Evolutionary conservation across 805 yeast genomes (phyloP), one percentile per base, ranked within the genome.

Genomic region (Kuraishia piskuri): DNA sequence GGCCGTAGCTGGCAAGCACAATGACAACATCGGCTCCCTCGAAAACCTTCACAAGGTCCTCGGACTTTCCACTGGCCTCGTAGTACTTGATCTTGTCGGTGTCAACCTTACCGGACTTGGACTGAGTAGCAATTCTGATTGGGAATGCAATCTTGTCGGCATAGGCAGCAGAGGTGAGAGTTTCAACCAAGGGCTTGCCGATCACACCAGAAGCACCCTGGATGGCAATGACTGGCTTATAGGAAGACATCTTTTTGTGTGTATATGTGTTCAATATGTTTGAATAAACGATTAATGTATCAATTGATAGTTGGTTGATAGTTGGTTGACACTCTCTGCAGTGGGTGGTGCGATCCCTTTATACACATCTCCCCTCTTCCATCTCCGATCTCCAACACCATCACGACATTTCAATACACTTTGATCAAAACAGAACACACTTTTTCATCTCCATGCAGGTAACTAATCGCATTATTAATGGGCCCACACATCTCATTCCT

Each of bases 141-240:
- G 88, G 88, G 45, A 70, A 26, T 9, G 52, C 2, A 10, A 22
- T 10, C 40, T 44, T 37, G 31, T 21, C 22, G 22, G 68, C 61
- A 60, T 80, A 80, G 7, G 65, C 59, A 21, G 74, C 62, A 2
- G 76, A 68, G 19, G 74, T 59, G 49, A 83, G 65, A 7, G 82
- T 80, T 1, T 66, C 68, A 21, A 79, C 54, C 37, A 72, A 64
- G 48, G 81, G 78, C 56, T 68, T 65, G 47, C 84, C 86, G 46
- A 83, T 64, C 56, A 65, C 56, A 24, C 89, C 88, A 56, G 73
- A 68, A 49, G 74, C 58, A 37, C 88, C 87, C 54, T 77, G 60
- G 52, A 83, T 62, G 44, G 86, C 86, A 53, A 83, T 61, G 6
- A 24, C 37, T 40, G 48, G 52, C 23, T 50, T 50, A 22, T 31